Percentiles rank a stretch among this genome's conserved stretches.
These are phyloP conservation scores for Mycena rosella DNA, from an alignment of 768 basidiomycete genomes.

Conservation along the genomic window DNA sequence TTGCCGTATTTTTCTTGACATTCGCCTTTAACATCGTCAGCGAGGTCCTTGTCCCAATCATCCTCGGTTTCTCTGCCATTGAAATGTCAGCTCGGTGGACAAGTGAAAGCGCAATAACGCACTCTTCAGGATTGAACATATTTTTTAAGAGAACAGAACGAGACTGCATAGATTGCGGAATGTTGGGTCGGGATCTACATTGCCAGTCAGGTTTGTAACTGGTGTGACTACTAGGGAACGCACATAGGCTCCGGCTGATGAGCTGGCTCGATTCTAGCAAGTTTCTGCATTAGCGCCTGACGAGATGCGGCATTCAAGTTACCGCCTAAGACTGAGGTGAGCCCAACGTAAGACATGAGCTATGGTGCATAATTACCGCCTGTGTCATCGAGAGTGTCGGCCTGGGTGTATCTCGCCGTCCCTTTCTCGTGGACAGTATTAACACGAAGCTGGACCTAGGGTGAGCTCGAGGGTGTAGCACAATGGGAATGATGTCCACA, in stretches of 20 bases:
- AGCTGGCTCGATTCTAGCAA: constrained; percentile 91
- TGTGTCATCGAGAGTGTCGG: constrained; percentile 89
- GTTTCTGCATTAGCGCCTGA: constrained; percentile 99
- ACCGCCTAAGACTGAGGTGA: constrained; percentile 67
- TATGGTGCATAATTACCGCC: constrained; percentile 67
- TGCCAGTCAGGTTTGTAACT: constrained; percentile 30
- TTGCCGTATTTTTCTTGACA: constrained; percentile 91
- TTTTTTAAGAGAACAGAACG: constrained; percentile 91
- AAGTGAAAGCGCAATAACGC: constrained; percentile 43
- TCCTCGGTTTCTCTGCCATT: constrained; percentile 87
- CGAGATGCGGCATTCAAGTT: constrained; percentile 98
- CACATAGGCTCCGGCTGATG: constrained; percentile 73
- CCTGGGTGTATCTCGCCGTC: constrained; percentile 77
- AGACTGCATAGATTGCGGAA: constrained; percentile 90
- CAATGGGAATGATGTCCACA: constrained; percentile 24
- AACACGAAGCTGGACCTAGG: constrained; percentile 74
- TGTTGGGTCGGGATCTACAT: constrained; percentile 77
- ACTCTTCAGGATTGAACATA: constrained; percentile 99
- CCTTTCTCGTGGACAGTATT: constrained; percentile 96
- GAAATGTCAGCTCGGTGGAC: constrained; percentile 14
- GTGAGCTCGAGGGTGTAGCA: constrained; percentile 20
- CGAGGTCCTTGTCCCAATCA: constrained; percentile 97
- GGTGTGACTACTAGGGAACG: constrained; percentile 40
- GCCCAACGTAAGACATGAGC: neutral
- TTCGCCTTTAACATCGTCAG: constrained; percentile 96